phyloP scores from a whole-genome alignment of 2,329 filamentous ascomycete genomes.

The Alternaria sp. region DNA sequence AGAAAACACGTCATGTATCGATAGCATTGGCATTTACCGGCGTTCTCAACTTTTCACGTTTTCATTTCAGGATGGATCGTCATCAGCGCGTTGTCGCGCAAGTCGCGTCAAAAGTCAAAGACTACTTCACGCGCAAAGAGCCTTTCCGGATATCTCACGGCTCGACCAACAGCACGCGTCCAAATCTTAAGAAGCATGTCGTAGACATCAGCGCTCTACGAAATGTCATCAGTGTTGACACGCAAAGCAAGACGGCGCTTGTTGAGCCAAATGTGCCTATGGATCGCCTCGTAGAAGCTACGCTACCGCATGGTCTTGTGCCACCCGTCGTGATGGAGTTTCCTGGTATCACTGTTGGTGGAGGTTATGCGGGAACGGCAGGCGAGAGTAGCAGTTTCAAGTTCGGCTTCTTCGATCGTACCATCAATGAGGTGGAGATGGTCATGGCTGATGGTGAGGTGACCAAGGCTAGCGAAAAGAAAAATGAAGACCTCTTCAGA shows the following conservation, averaged over 20 bases:
- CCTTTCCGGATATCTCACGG: slow-evolving; percentile 81
- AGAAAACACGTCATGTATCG: slow-evolving; percentile 24
- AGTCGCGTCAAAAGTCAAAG: slow-evolving; percentile 57
- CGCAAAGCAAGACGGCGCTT: slow-evolving; percentile 62
- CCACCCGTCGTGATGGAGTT: slow-evolving; percentile 76
- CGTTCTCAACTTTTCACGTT: slow-evolving; percentile 11
- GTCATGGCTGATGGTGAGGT: slow-evolving; percentile 69
- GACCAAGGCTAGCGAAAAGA: slow-evolving; percentile 61
- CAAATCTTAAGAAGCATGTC: slow-evolving; percentile 53
- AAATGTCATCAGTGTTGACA: slow-evolving; percentile 69
- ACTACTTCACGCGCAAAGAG: slow-evolving; percentile 61
- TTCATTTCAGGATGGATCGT: slow-evolving; percentile 42
- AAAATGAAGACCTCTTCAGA: slow-evolving; percentile 68
- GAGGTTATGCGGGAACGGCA: slow-evolving; percentile 72
- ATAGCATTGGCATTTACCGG: slow-evolving; percentile 26
- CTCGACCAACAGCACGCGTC: slow-evolving; percentile 77
- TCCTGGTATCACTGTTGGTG: slow-evolving; percentile 74
- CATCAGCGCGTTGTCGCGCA: slow-evolving; percentile 56
- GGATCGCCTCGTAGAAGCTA: slow-evolving; percentile 68
- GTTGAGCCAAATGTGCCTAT: slow-evolving; percentile 76
- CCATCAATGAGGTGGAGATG: slow-evolving; percentile 69
- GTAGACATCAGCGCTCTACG: slow-evolving; percentile 73
- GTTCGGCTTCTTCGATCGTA: slow-evolving; percentile 71
- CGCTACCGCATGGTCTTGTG: slow-evolving; percentile 64
- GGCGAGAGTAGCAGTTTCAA: slow-evolving; percentile 75